Conservation (phyloP, 345 rosid genomes). For the Acer campestre region DNA sequence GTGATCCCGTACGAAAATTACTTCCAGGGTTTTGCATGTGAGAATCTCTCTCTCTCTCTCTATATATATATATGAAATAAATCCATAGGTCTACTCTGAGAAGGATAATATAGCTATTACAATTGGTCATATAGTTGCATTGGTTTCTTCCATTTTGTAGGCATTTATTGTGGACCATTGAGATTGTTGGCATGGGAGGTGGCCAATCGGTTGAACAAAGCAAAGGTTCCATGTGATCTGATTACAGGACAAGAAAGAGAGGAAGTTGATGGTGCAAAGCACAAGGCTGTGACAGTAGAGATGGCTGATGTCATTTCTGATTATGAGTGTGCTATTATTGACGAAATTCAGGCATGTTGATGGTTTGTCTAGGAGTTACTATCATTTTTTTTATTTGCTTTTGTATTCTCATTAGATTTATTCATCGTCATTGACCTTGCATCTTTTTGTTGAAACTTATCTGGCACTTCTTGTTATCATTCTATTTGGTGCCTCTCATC, state of each 20-base stretch:
- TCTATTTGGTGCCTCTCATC: slow-evolving; percentile 1
- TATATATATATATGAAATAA: neutral
- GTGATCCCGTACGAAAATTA: no score
- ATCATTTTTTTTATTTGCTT: neutral
- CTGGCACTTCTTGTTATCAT: neutral
- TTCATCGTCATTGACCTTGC: neutral
- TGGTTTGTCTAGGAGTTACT: slow-evolving; percentile 1
- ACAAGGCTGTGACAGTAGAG: slow-evolving; percentile 92
- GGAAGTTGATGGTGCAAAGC: slow-evolving; percentile 84
- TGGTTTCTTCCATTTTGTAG: slow-evolving; percentile 38
- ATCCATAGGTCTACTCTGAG: neutral
- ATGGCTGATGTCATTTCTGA: slow-evolving; percentile 79
- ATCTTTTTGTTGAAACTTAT: neutral
- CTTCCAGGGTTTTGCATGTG: no score
- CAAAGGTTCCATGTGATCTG: slow-evolving; percentile 83
- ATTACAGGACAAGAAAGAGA: slow-evolving; percentile 93
- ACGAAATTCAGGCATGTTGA: slow-evolving; percentile 77
- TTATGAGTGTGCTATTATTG: slow-evolving; percentile 82
- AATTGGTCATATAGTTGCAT: neutral
- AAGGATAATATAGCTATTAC: neutral
- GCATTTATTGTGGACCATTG: slow-evolving; percentile 95
- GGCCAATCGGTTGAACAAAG: slow-evolving; percentile 82
- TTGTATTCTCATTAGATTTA: neutral
- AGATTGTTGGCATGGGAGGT: slow-evolving; percentile 98
- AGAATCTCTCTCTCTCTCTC: no score